Base-by-base conservation (phyloP, 768 basidiomycete species). In the Leccinum variicolor region DNA sequence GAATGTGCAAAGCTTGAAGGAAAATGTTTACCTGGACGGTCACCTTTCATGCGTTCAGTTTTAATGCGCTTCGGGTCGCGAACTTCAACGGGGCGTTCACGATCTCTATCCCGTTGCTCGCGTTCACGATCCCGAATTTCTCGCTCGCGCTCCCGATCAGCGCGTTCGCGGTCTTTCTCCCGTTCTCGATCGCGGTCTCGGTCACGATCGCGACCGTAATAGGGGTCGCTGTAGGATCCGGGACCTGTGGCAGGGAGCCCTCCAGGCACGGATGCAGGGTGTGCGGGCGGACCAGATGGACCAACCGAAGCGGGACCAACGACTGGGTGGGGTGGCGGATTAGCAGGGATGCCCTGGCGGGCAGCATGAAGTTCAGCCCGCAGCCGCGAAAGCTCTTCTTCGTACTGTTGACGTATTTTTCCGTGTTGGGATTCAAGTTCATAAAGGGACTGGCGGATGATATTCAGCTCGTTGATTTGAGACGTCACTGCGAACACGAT, bases 391-490 rank as follows among this genome's bases (percentile, higher is more conserved):
- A 96, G 76, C 63, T 97, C 94, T 2, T 90, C 87, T 67, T 97
- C 94, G 66, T 92, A 96, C 67, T 88, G 85, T 59, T 88, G 84
- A 33, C 93, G 82, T 53, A 93, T 85, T 77, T 94, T 92, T 60
- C 80, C 81, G 64, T 98, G 94, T 60, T 90, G 88, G 0, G 85
- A 76, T 70, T 99, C 96, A 55, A 99, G 86, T 62, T 98, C 94
- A 68, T 94, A 95, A 11, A 98, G 79, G 2, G 90, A 85, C 66
- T 93, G 88, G 34, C 94, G 84, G 66, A 99, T 94, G 68, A 88
- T 85, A 63, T 89, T 90, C 54, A 98, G 78, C 70, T 98, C 96
- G 70, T 86, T 89, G 60, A 98, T 86, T 74, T 98, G 96, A 26
- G 79, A 79, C 5, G 82, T 81, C 50, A 92, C 92, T 92, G 69